Base-by-base conservation (phyloP, 108 stramenopile species). In the Discostella stelligeroides region DNA sequence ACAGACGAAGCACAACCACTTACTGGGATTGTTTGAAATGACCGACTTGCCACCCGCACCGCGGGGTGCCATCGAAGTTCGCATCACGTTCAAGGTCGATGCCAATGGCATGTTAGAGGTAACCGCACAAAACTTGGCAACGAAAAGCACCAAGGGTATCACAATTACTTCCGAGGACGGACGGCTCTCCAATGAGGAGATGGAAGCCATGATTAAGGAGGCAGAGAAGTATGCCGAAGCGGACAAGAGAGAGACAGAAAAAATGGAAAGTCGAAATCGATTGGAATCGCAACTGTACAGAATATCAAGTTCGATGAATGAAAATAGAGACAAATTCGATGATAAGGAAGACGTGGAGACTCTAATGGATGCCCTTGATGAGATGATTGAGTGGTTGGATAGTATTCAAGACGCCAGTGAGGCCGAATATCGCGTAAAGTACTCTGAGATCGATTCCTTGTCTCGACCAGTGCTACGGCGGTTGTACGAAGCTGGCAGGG, bases 101-200 rank as follows among this genome's bases (percentile, higher is more conserved):
- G 95, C 97, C 25, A 98, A 98, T 68, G 96, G 91, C 2, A 96
- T 99, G 55, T 70, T 99, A 30, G 82, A 97, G 79, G 96, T 98
- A 9, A 76, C 86, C n/a, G 98, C 98, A 25, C 87, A 92, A 50
- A 97, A 99, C 70, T 94, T 97, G 70, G 92, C 87, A 10, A 97
- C 95, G 18, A 94, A 96, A n/a, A 97, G 93, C 68, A 69, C 81
- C n/a, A 92, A 97, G 83, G 86, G 86, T 71, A 96, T 98, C 57
- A 99, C 97, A 25, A 99, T 97, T 75, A 97, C 96, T 18, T 86
- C 92, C 28, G 97, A 99, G 73, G 97, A 97, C 66, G 98, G 98
- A 45, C 88, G 98, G 39, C 82, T 99, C 21, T 82, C 87, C 0
- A 94, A 95, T 63, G 96, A 97, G 45, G 97, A 99, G 55, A 97